Evolutionary conservation across 2,329 filamentous ascomycete genomes (phyloP), one percentile per base, ranked within the genome.

Genomic region (Botrytis sinoallii): DNA sequence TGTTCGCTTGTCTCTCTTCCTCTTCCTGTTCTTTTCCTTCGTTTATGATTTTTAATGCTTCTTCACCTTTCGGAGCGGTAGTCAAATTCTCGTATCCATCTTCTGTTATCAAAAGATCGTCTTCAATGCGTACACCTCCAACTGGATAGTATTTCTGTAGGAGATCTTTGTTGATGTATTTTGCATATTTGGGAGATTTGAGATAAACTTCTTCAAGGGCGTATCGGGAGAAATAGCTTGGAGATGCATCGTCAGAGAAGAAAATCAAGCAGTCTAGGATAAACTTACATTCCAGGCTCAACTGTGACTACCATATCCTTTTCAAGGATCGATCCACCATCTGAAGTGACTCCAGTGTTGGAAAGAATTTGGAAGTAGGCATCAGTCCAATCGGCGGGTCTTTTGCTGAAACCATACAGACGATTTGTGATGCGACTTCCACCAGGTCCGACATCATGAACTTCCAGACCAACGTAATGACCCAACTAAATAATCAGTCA

Each of bases 91-190:
- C 94, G 79, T 90, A 90, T 0, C 95, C 94, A 38, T 88, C 85
- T 75, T 91, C 86, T 1, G 92, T 96, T 66, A 98, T 90, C 35
- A 96, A 85, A 57, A 98, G 88, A 81, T 95, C 93, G 80, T 98
- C 94, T 84, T 99, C 96, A 75, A 98, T 97, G 65, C 96, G 88
- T 40, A 97, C 94, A 48, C 96, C 96, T 25, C 95, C 96, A 1
- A 98, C 91, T 40, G 84, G 84, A 85, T 93, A 95, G 81, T 92
- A 95, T 75, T 84, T 85, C 75, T 90, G 89, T 67, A 96, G 83
- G 8, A 91, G 86, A 8, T 86, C 84, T 77, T 84, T 84, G 82
- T 95, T 87, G 79, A 96, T 91, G 78, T 88, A 92, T 74, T 86
- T 85, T 57, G 86, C 84, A 80, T 92, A 89, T 85, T 83, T 3